Base-by-base conservation (phyloP, 352 stramenopile genomes). In the Phytophthora foliorum region DNA sequence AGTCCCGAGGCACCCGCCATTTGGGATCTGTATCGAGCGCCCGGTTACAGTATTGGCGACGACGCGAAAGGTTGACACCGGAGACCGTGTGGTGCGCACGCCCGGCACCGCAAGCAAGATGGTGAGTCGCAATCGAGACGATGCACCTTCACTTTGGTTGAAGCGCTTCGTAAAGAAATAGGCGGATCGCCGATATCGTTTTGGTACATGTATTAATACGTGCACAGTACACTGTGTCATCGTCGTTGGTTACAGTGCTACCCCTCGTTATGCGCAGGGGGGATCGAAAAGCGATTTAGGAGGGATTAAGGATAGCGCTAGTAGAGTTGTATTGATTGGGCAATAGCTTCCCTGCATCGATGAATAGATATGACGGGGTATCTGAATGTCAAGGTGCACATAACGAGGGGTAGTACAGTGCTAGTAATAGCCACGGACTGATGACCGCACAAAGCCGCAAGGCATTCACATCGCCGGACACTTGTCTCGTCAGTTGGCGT, bases 121-220 rank as follows among this genome's bases (percentile, higher is more conserved):
- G 53, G 67, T 69, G 67, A 74, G 67, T 6, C 60, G 60, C 67
- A 74, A 69, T 69, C 66, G 63, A 57, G 17, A 10, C 59, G 46
- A 59, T 69, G 34, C 60, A 21, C 65, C 25, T 51, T 63, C 63
- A 54, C 49, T 53, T 55, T 59, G 38, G 19, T 59, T 67, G 63
- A 61, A 57, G 48, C 24, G 19, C 19, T 32, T 45, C 29, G 52
- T 17, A 60, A n/a, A n/a, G n/a, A n/a, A n/a, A n/a, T n/a, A n/a
- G 38, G 52, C 42, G 31, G 55, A 50, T 34, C 36, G 46, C 25
- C 25, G 38, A 46, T 61, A 46, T 11, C 31, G 24, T 57, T 16
- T n/a, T n/a, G n/a, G n/a, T n/a, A n/a, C n/a, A n/a, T n/a, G n/a
- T n/a, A n/a, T n/a, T n/a, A n/a, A n/a, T n/a, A n/a, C n/a, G n/a